phyloP scores from a whole-genome alignment of 2,329 filamentous ascomycete genomes.

The Geosmithia flava region DNA sequence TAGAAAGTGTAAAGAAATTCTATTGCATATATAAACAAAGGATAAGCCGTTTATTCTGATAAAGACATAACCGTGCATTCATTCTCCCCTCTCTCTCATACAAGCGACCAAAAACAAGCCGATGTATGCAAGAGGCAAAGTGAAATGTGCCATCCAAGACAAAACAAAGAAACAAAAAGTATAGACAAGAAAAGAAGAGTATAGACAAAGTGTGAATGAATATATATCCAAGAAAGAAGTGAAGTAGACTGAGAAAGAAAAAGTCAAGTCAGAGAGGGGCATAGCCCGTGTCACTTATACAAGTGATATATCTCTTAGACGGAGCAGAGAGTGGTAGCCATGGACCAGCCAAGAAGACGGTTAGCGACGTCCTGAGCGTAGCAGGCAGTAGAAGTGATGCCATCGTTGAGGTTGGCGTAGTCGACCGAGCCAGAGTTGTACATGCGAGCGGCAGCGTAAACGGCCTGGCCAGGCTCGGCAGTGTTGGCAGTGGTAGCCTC shows the following conservation, averaged over 20 bases:
- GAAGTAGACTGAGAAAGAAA: background rate
- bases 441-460: slow-evolving; percentile 8
- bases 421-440: slow-evolving; percentile 11
- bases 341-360: slow-evolving; percentile 9
- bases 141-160: background rate
- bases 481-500: background rate
- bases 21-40: too few relatives aligned
- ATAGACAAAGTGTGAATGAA: background rate
- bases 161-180: background rate
- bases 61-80: background rate
- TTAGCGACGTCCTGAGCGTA: slow-evolving; percentile 10
- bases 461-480: slow-evolving; percentile 4
- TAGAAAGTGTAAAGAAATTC: too few relatives aligned
- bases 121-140: background rate
- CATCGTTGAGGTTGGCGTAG: slow-evolving; percentile 9
- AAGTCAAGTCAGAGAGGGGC: background rate
- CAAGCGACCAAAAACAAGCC: background rate
- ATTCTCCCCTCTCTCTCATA: background rate
- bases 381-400: slow-evolving; percentile 8
- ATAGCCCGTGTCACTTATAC: background rate
- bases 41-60: too few relatives aligned
- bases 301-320: background rate
- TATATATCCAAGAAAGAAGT: background rate
- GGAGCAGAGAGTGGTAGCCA: slow-evolving; percentile 3
- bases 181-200: background rate